phyloP scores from a whole-genome alignment of 495 filamentous ascomycete species.

The Trichocladium uniseriatum region DNA sequence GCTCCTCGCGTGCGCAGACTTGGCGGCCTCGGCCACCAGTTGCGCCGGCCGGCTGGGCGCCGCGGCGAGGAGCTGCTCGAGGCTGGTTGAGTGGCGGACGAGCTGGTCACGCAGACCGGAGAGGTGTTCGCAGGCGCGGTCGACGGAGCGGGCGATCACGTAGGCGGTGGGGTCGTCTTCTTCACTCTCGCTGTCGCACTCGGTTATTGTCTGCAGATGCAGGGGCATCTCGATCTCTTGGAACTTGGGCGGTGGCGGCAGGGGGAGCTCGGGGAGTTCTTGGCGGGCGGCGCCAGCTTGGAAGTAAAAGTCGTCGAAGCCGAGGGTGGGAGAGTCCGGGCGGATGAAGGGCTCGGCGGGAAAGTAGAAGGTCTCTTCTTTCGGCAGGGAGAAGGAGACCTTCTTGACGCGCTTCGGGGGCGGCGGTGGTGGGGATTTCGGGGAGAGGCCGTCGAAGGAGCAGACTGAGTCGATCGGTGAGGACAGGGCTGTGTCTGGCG shows the following conservation, averaged over 20 bases:
- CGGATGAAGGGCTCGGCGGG: slow-evolving; percentile 34
- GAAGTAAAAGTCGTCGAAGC: slow-evolving; percentile 34
- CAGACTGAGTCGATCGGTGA: slow-evolving; percentile 37
- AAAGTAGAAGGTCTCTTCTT: slow-evolving; percentile 20
- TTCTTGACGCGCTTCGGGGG: slow-evolving; percentile 37
- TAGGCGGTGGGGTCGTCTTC: slow-evolving; percentile 23
- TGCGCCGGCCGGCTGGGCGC: background rate
- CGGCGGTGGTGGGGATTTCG: slow-evolving; percentile 11
- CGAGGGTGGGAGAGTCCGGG: slow-evolving; percentile 38
- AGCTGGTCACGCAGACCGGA: slow-evolving; percentile 32
- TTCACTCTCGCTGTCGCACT: slow-evolving; percentile 9
- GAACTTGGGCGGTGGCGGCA: slow-evolving; percentile 7
- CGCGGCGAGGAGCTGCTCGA: slow-evolving; percentile 26
- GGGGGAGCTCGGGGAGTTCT: slow-evolving; percentile 15
- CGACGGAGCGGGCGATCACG: slow-evolving; percentile 31
- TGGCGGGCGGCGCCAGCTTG: slow-evolving; percentile 10
- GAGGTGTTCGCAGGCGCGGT: slow-evolving; percentile 37
- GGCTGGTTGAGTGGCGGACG: slow-evolving; percentile 28
- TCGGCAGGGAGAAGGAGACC: slow-evolving; percentile 42
- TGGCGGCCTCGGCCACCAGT: background rate
- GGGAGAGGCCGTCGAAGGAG: slow-evolving; percentile 29
- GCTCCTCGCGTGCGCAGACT: slow-evolving; percentile 3
- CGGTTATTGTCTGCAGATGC: slow-evolving; percentile 14
- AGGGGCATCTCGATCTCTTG: slow-evolving; percentile 22
- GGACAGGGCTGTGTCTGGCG: slow-evolving; percentile 30